Conservation (phyloP, 495 filamentous ascomycete genomes). For the Xylaria telfairii region DNA sequence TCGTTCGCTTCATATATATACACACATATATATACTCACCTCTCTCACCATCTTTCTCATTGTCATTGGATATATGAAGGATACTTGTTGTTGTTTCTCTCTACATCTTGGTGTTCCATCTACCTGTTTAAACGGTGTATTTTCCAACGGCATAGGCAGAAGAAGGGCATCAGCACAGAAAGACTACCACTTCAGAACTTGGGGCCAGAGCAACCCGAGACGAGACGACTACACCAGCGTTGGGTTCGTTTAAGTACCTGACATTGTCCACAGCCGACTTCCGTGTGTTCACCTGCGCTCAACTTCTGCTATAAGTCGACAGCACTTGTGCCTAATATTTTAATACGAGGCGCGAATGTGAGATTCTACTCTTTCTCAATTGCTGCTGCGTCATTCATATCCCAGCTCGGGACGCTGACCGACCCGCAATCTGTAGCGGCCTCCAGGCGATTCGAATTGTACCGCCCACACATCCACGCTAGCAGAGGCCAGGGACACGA, state of each 20-base stretch:
- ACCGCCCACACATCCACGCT: conserved; percentile 24
- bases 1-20: conserved; percentile 17
- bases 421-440: conserved; percentile 27
- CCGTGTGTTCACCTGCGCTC: not conserved
- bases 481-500: conserved; percentile 18
- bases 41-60: not conserved
- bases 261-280: not conserved
- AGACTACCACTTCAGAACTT: not conserved
- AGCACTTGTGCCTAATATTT: not conserved
- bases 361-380: conserved; percentile 28
- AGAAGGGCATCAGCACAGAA: not conserved
- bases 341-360: conserved; percentile 35
- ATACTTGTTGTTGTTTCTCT: not conserved
- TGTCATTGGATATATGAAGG: not conserved
- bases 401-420: conserved; percentile 32
- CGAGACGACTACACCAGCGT: not conserved
- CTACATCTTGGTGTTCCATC: not conserved
- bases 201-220: not conserved
- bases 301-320: not conserved
- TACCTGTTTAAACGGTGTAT: not conserved
- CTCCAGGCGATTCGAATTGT: conserved; percentile 25
- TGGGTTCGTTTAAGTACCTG: not conserved
- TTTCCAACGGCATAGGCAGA: not conserved
- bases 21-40: not conserved
- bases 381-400: conserved; percentile 13